Percentiles rank a stretch among this genome's conserved stretches.
Evolutionary conservation across 495 filamentous ascomycete species (phyloP).

Genomic region (Xylaria curta): DNA sequence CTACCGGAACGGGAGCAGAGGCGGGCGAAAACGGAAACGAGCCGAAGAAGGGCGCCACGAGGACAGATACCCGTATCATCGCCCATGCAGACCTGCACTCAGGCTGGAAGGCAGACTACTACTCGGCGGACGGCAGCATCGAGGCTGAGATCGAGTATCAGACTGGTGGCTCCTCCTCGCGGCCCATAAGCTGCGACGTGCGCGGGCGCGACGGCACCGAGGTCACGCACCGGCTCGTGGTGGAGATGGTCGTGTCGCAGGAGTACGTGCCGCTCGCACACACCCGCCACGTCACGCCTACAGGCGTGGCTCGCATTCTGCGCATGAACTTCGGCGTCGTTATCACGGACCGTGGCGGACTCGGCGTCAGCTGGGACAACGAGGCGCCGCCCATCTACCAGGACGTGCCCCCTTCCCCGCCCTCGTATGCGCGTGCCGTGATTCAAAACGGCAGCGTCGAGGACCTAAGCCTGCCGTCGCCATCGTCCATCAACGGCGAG

Average conservation of each 20-base stretch:
- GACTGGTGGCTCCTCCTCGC: conserved; percentile 59
- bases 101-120: conserved; percentile 99
- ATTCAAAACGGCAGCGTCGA: conserved; percentile 35
- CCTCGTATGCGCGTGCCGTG: conserved; percentile 63
- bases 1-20: conserved; percentile 39
- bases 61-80: conserved; percentile 78
- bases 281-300: conserved; percentile 76
- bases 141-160: conserved; percentile 81
- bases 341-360: conserved; percentile 81
- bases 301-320: conserved; percentile 87
- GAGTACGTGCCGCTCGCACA: conserved; percentile 80
- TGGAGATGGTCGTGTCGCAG: conserved; percentile 94
- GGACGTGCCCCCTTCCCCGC: conserved; percentile 88
- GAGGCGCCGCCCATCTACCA: conserved; percentile 94
- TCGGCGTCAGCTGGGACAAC: conserved; percentile 97
- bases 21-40: conserved; percentile 32
- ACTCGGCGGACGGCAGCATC: conserved; percentile 69
- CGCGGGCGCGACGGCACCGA: conserved; percentile 78
- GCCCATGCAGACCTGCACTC: conserved; percentile 75
- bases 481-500: neutral
- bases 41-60: conserved; percentile 74
- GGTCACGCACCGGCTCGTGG: conserved; percentile 81
- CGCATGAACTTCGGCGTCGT: conserved; percentile 87
- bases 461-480: conserved; percentile 27
- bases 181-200: conserved; percentile 68